These are phyloP conservation scores for Letharia lupina DNA, from an alignment of 495 filamentous ascomycete species.

Conservation along the genomic window DNA sequence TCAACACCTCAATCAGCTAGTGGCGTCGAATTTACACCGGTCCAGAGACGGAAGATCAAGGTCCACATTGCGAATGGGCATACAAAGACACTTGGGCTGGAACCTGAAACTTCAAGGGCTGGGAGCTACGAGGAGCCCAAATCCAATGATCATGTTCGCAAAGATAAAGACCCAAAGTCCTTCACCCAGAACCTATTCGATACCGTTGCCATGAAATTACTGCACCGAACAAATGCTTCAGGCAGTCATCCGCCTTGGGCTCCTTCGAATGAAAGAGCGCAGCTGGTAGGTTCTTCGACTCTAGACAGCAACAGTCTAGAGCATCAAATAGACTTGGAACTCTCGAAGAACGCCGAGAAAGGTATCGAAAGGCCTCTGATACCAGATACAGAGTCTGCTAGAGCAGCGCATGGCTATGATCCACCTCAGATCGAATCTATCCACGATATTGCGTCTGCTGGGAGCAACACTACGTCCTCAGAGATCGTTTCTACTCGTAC, in stretches of 20 bases:
- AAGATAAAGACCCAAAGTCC: constrained; percentile 69
- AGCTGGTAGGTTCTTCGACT: neutral
- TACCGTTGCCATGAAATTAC: constrained; percentile 68
- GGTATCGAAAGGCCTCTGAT: neutral
- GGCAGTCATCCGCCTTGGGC: neutral
- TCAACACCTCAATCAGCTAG: neutral
- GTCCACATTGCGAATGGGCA: constrained; percentile 2
- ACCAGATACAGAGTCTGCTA: neutral
- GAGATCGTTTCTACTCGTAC: neutral
- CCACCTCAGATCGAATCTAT: neutral
- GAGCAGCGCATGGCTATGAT: neutral
- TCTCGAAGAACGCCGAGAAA: neutral
- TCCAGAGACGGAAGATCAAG: neutral
- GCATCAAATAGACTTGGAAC: neutral
- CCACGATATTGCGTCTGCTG: neutral
- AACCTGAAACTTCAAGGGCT: neutral
- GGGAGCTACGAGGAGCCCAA: neutral
- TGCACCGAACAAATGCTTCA: constrained; percentile 34
- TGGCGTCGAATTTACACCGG: neutral
- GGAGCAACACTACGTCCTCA: neutral
- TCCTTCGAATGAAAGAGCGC: neutral
- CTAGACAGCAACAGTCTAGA: neutral
- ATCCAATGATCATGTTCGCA: constrained; percentile 30
- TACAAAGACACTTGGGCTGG: neutral
- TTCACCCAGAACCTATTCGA: constrained; percentile 78